Base-by-base conservation (phyloP, 1,139 yeast species). In the Candida buenavistaensis region DNA sequence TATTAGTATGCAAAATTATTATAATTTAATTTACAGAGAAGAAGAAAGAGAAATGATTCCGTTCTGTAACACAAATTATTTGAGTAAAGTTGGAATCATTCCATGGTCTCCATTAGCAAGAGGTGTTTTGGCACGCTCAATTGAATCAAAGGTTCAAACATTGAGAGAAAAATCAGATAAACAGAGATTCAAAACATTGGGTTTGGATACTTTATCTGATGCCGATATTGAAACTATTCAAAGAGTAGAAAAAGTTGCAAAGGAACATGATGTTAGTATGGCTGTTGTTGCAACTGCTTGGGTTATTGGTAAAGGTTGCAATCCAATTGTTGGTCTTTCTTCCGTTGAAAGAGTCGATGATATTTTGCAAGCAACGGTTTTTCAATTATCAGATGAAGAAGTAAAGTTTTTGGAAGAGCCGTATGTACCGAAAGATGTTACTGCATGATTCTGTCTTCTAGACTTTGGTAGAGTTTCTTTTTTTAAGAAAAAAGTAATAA, bases 11-110 rank as follows among this genome's bases (percentile, higher is more conserved):
- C 84, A 79, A 53, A 71, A 73, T 46, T 73, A 62, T 51, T 75
- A 76, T 54, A 78, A 75, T 51, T 59, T 78, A 44, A 38, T 78
- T 5, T 66, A 75, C 51, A 62, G 85, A 15, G 83, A 78, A 48
- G 83, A 79, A 36, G 85, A 79, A 50, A 57, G 75, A 23, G 84
- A 79, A 48, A 67, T 78, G 76, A 73, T 66, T 44, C 78, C 75
- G 17, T 78, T 60, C 55, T 75, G 81, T 48, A 25, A 45, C 25
- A 22, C 35, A 4, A 40, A 40, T 25, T 42, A 38, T 14, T 33
- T 44, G 13, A 55, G 75, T 6, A 68, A 72, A 17, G 75, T 74
- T 17, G 78, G 77, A 0, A 36, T 74, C 23, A 64, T 72, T 37
- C 79, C 80, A 7, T 75, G 75, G 73, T 68, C 75, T 9, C 78